phyloP scores from a whole-genome alignment of 352 stramenopile species.

The Phytophthora sp. region DNA sequence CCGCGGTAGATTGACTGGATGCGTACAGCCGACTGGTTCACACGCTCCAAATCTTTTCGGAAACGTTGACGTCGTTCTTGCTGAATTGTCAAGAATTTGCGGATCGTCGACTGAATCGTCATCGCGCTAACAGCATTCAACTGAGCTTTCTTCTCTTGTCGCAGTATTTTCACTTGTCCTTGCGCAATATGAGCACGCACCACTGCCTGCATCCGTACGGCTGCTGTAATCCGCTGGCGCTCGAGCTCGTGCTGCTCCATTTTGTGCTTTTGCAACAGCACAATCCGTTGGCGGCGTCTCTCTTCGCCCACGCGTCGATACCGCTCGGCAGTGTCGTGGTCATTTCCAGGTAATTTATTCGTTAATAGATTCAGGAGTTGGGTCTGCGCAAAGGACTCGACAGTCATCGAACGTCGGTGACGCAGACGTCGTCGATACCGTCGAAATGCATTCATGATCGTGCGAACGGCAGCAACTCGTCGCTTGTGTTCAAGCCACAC shows the following conservation, averaged over 20 bases:
- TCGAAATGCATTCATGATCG: slow-evolving; percentile 53
- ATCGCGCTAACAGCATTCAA: slow-evolving; percentile 62
- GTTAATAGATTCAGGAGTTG: slow-evolving; percentile 54
- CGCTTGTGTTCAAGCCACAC: slow-evolving; percentile 35
- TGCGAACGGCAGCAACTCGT: slow-evolving; percentile 32
- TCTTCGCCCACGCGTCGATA: slow-evolving; percentile 63
- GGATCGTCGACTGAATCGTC: slow-evolving; percentile 75
- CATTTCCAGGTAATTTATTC: slow-evolving; percentile 43
- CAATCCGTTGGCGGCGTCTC: slow-evolving; percentile 55
- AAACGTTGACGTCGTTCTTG: slow-evolving; percentile 51
- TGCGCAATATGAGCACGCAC: slow-evolving; percentile 54
- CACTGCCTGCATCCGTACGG: slow-evolving; percentile 56
- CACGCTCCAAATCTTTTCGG: slow-evolving; percentile 57
- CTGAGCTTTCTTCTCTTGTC: slow-evolving; percentile 61
- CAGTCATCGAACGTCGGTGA: slow-evolving; percentile 60
- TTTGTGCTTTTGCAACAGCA: slow-evolving; percentile 55
- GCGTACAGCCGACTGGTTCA: slow-evolving; percentile 64
- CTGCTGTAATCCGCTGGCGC: slow-evolving; percentile 42
- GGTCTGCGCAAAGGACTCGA: slow-evolving; percentile 59
- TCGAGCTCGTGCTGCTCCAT: slow-evolving; percentile 62
- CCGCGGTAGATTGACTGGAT: slow-evolving; percentile 77
- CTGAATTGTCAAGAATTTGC: slow-evolving; percentile 55
- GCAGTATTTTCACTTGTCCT: slow-evolving; percentile 28
- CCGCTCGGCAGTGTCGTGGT: slow-evolving; percentile 37
- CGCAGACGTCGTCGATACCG: slow-evolving; percentile 48